phyloP scores from a whole-genome alignment of 75 land plant genomes.

The Selaginella moellendorffii region DNA sequence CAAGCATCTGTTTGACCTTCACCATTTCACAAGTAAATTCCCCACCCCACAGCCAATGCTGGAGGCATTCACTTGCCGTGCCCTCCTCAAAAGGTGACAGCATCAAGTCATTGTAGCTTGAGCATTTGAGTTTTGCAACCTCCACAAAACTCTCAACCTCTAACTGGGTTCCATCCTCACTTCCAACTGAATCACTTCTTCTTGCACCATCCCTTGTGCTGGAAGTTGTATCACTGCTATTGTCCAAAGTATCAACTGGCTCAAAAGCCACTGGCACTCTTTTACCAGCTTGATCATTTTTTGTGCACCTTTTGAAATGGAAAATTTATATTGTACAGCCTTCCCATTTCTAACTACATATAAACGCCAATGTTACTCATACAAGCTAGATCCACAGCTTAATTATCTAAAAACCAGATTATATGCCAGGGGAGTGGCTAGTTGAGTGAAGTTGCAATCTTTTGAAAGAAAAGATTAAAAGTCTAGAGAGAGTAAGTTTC shows the following conservation, averaged over 20 bases:
- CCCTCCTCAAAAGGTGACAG: not conserved
- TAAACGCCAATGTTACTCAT: no score
- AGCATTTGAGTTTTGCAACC: not conserved
- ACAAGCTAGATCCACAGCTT: no score
- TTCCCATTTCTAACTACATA: no score
- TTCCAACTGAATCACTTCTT: not conserved
- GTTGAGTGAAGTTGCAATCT: no score
- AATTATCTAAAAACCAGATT: no score
- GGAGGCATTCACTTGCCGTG: not conserved
- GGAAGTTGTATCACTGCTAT: not conserved
- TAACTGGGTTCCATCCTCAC: not conserved
- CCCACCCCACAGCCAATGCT: not conserved
- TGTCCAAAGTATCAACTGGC: not conserved
- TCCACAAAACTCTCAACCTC: not conserved
- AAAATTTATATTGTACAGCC: no score
- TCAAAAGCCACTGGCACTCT: not conserved
- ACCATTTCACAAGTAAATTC: not conserved
- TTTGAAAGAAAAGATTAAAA: no score
- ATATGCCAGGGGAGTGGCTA: no score
- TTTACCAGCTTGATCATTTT: no score
- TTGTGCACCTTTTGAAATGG: no score
- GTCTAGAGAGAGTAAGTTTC: no score
- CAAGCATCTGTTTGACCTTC: not conserved
- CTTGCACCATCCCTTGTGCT: not conserved
- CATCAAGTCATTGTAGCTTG: not conserved